Evolutionary conservation across 176 grass and related monocot genomes (phyloP), one percentile per base, ranked within the genome.

Genomic region (Pontederia paniculata): DNA sequence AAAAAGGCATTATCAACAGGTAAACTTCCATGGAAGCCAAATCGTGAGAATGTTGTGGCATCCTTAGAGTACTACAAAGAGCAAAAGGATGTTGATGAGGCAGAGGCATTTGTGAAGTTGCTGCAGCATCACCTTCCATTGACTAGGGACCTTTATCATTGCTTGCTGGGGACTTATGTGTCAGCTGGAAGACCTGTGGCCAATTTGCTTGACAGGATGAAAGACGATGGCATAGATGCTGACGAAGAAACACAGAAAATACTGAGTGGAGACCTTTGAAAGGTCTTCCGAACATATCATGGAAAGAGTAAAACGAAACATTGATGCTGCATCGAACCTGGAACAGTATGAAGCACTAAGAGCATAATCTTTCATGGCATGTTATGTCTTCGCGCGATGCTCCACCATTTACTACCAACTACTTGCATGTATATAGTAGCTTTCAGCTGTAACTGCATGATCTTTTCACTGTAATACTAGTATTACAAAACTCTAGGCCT

Each of bases 51-150:
- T 74, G 67, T 72, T 48, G 28, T 74, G 31, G 43, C 65, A 63
- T 68, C 76, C 62, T 65, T 89, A 21, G 48, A 71, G 12, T 52
- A 84, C 65, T 80, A 77, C 28, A 51, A 44, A 66, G 62, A 78
- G 1, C 73, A 78, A 48, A 77, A 81, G 52, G 78, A 89, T 81
- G 81, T 81, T 45, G 70, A 69, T 68, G 73, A 60, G 55, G 81
- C 85, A 0, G 85, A 89, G 73, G 61, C 84, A 52, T 69, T 89
- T 54, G 65, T 28, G 9, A 68, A 19, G 57, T 37, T 75, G 56
- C 70, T 84, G 44, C 66, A 50, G 60, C 53, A 49, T 21, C 64
- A 77, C 21, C 17, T 50, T 58, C 70, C 57, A 66, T 60, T 81
- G 57, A 78, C 76, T 2, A 78, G 61, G 48, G 85, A 78, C 63